These are phyloP conservation scores for Eucalyptus brandiana DNA, from an alignment of 345 rosid genomes.

Conservation along the genomic window DNA sequence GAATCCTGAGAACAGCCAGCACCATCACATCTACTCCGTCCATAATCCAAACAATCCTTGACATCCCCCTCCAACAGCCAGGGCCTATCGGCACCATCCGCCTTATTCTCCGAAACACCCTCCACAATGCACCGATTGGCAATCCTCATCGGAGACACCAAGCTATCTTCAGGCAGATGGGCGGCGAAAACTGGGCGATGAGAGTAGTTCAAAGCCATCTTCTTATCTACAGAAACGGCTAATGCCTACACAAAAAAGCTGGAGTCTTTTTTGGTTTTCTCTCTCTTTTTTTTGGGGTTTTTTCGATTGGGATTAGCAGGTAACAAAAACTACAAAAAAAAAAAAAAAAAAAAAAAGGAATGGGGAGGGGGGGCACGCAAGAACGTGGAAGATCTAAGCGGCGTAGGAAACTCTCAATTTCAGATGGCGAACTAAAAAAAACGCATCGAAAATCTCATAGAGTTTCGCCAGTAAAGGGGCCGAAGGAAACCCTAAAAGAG, in stretches of 20 bases:
- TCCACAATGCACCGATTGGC: slow-evolving; percentile 52
- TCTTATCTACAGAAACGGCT: background rate
- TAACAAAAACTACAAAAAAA: background rate
- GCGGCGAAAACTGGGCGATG: slow-evolving; percentile 52
- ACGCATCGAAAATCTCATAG: slow-evolving; percentile 32
- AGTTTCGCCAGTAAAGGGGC: slow-evolving; percentile 2
- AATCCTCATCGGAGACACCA: slow-evolving; percentile 60
- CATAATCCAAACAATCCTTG: slow-evolving; percentile 54
- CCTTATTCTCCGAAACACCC: slow-evolving; percentile 27
- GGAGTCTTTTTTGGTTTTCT: background rate
- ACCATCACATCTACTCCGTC: slow-evolving; percentile 33
- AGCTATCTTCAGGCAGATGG: slow-evolving; percentile 53
- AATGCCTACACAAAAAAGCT: slow-evolving; percentile 3
- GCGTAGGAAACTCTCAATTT: slow-evolving; percentile 28
- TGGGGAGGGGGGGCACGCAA: background rate
- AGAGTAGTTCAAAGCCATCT: slow-evolving; percentile 86
- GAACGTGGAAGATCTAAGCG: background rate
- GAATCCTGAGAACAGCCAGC: slow-evolving; percentile 53
- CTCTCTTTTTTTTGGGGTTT: background rate
- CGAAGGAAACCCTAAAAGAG: background rate
- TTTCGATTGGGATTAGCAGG: background rate
- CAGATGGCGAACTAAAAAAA: slow-evolving; percentile 26
- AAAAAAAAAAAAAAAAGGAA: background rate
- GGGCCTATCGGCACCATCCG: slow-evolving; percentile 13
- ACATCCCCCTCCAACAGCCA: slow-evolving; percentile 29